Base-by-base conservation (phyloP, 768 basidiomycete genomes). In the Pleurotus ostreatus region DNA sequence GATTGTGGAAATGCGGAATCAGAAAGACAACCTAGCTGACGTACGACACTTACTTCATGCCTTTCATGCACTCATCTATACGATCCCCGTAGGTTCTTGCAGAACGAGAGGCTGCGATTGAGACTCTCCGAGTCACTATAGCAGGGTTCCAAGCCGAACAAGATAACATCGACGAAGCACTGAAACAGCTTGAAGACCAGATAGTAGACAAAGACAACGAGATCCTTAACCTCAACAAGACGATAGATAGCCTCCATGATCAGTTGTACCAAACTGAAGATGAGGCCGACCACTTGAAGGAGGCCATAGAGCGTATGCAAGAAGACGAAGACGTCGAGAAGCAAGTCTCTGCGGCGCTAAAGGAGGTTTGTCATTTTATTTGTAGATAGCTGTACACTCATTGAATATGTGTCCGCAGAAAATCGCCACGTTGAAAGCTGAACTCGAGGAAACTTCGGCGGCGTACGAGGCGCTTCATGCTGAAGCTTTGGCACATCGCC, bases 261-360 rank as follows among this genome's bases (percentile, higher is more conserved):
- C 83, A 86, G 54, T 81, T 97, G 7, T 94, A 89, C 68, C 74
- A 83, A 44, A 80, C 96, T 1, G 96, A 98, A 66, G 92, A 96
- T 58, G 89, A 94, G 64, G 82, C 86, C 53, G 92, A 95, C 59
- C 77, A 82, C 26, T 67, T 89, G 49, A 84, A 80, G 64, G 90
- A 92, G 62, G 88, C 92, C 46, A 74, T 76, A 49, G 84, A 88
- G 38, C 75, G 81, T 7, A 59, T 83, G 39, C 79, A 84, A 51
- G 88, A 93, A 57, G 90, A 93, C n/a, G 85, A 86, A 46, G 75
- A 70, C 7, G 79, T 80, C n/a, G 91, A 89, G 86, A 89, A 62
- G 84, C 77, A 2, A 71, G 51, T 95, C 5, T 75, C 84, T 26
- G 74, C 75, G 7, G 88, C 88, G 2, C 78, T 96, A 46, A 96